A percentile compares a stretch with the other conserved stretches of the same genome.
Evolutionary conservation across 495 filamentous ascomycete species (phyloP).

Genomic region (Cetradonia linearis): DNA sequence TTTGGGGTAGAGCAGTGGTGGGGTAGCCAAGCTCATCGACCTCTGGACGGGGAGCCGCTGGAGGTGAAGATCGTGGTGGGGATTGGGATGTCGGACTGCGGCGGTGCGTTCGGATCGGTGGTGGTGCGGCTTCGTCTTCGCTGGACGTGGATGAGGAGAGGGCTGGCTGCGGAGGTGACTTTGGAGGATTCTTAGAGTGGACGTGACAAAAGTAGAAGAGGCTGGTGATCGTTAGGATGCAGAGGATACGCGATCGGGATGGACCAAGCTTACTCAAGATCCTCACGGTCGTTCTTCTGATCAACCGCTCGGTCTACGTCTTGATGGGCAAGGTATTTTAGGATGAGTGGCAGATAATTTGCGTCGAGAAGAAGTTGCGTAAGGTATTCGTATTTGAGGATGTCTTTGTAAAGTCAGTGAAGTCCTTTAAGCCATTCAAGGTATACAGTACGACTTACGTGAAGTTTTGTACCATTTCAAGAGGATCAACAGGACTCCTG

Average conservation of each 20-base stretch:
- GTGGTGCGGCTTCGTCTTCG: conserved; percentile 70
- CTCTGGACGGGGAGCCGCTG: conserved; percentile 50
- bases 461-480: conserved; percentile 96
- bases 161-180: conserved; percentile 25
- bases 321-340: conserved; percentile 88
- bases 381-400: conserved; percentile 92
- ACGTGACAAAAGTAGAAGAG: conserved; percentile 83
- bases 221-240: conserved; percentile 32
- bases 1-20: conserved; percentile 48
- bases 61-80: conserved; percentile 27
- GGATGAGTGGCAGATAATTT: conserved; percentile 81
- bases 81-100: conserved; percentile 27
- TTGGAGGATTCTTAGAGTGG: conserved; percentile 37
- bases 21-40: conserved; percentile 85
- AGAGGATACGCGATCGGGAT: neutral
- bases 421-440: neutral
- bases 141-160: conserved; percentile 27
- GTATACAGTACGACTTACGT: conserved; percentile 47
- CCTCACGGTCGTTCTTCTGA: conserved; percentile 69
- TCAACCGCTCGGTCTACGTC: conserved; percentile 85
- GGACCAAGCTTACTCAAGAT: conserved; percentile 56
- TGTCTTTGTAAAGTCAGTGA: conserved; percentile 48
- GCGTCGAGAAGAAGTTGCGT: conserved; percentile 87
- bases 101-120: conserved; percentile 59
- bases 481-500: conserved; percentile 70